Evolutionary conservation across 2,329 filamentous ascomycete genomes (phyloP).

Genomic region (Alternaria burnsii): DNA sequence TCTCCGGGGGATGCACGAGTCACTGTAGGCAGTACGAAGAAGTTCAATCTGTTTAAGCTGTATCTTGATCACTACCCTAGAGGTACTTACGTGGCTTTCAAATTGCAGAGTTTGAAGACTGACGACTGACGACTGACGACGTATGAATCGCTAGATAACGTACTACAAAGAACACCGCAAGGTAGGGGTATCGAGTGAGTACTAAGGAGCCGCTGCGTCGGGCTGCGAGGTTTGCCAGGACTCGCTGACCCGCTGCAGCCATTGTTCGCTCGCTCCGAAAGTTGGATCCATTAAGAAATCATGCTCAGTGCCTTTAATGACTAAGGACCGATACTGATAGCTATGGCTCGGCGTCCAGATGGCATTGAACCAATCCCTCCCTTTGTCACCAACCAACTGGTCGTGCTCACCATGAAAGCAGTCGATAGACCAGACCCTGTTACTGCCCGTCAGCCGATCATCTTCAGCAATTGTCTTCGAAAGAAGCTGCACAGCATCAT

Average conservation of each 20-base stretch:
- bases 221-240: conserved; percentile 17
- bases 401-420: conserved; percentile 41
- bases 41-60: too few relatives aligned
- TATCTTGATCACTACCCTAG: too few relatives aligned
- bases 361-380: conserved; percentile 37
- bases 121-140: too few relatives aligned
- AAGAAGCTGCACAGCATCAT: conserved; percentile 35
- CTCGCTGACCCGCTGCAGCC: conserved; percentile 38
- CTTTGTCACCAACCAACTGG: conserved; percentile 40
- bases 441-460: conserved; percentile 2
- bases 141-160: not conserved
- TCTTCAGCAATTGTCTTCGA: conserved; percentile 31
- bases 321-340: conserved; percentile 29
- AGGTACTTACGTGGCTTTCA: too few relatives aligned
- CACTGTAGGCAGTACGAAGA: too few relatives aligned
- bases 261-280: conserved; percentile 34
- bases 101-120: too few relatives aligned
- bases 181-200: not conserved
- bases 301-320: conserved; percentile 35
- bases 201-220: not conserved
- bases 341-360: conserved; percentile 31
- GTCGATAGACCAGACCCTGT: conserved; percentile 33
- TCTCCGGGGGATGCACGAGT: conserved; percentile 9
- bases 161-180: not conserved
- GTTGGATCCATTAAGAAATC: conserved; percentile 40